phyloP scores from a whole-genome alignment of 306 rosid species.

The Urtica urens region DNA sequence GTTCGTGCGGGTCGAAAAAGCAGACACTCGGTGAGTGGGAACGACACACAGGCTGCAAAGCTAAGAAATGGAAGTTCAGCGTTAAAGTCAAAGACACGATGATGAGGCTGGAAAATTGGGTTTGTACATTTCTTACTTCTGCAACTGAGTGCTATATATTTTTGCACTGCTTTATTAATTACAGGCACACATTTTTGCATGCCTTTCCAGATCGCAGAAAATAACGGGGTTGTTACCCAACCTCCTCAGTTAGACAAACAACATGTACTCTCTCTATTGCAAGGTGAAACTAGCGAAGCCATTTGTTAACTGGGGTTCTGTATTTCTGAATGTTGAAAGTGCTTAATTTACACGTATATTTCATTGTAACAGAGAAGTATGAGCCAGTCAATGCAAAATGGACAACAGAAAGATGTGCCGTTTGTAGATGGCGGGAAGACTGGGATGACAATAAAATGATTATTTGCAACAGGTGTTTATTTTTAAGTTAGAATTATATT shows the following conservation, averaged over 20 bases:
- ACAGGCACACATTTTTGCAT: conserved; percentile 15
- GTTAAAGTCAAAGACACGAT: conserved; percentile 83
- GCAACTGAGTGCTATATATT: neutral
- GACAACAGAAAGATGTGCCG: conserved; percentile 94
- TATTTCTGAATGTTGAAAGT: neutral
- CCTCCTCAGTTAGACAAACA: conserved; percentile 47
- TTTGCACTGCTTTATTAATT: neutral
- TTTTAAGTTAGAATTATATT: conserved; percentile 15
- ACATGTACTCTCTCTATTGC: conserved; percentile 56
- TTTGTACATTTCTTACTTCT: conserved; percentile 30
- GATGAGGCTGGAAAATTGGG: conserved; percentile 94
- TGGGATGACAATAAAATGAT: conserved; percentile 95
- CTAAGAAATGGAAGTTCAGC: conserved; percentile 93
- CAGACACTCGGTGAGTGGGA: conserved; percentile 92
- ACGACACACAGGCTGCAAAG: conserved; percentile 85
- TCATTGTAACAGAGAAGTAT: conserved; percentile 54
- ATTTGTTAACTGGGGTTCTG: conserved; percentile 15
- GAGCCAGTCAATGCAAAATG: conserved; percentile 81
- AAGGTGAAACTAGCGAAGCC: conserved; percentile 34
- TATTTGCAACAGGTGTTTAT: conserved; percentile 77
- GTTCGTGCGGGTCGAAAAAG: conserved; percentile 67
- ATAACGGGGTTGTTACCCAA: conserved; percentile 34
- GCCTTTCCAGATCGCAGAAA: conserved; percentile 54
- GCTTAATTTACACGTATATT: conserved; percentile 16
- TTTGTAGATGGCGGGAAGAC: conserved; percentile 99